phyloP scores from a whole-genome alignment of 2,329 filamentous ascomycete species.

The Zarea fungicola region DNA sequence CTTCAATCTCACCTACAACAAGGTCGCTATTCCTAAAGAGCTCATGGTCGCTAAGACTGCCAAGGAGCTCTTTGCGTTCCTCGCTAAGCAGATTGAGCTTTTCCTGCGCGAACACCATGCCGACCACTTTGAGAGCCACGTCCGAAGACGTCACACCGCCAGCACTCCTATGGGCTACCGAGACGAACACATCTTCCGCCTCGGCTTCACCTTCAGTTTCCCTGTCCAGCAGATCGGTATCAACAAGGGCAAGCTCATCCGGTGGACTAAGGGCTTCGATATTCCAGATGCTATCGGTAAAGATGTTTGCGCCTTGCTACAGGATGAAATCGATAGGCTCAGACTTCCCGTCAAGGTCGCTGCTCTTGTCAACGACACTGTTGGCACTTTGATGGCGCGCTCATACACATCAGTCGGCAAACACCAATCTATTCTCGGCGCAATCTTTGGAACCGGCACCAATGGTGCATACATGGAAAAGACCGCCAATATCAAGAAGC shows the following conservation, averaged over 20 bases:
- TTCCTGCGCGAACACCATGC: constrained; percentile 86
- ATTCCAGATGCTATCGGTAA: constrained; percentile 92
- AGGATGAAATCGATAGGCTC: constrained; percentile 82
- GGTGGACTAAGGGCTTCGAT: constrained; percentile 98
- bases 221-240: constrained; percentile 91
- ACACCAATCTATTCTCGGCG: constrained; percentile 81
- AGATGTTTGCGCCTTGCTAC: constrained; percentile 87
- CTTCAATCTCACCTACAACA: constrained; percentile 88
- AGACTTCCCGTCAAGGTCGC: constrained; percentile 88
- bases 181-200: constrained; percentile 77
- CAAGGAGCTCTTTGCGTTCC: constrained; percentile 82
- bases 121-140: constrained; percentile 73
- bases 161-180: constrained; percentile 54
- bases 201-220: constrained; percentile 99
- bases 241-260: constrained; percentile 88
- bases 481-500: constrained; percentile 76
- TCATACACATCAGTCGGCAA: constrained; percentile 91
- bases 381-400: constrained; percentile 94
- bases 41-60: constrained; percentile 87
- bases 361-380: constrained; percentile 94
- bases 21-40: constrained; percentile 82
- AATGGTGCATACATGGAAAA: constrained; percentile 98
- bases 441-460: constrained; percentile 95
- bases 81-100: constrained; percentile 84
- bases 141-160: constrained; percentile 57